Conservation (phyloP, 371 early-diverging fungal genomes). For the Mucor mucedo region DNA sequence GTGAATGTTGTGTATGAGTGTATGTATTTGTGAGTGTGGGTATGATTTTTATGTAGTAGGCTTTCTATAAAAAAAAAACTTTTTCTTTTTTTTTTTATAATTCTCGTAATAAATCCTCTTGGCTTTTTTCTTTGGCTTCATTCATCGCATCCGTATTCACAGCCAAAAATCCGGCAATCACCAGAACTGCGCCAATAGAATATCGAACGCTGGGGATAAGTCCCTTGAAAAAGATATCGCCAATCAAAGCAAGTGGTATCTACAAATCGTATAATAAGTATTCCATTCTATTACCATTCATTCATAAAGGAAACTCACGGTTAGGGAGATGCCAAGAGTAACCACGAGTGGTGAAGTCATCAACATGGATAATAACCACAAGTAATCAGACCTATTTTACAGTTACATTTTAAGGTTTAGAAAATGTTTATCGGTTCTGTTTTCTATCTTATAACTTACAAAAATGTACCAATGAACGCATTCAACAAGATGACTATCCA, state of each 20-base stretch:
- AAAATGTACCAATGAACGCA: constrained; percentile 76
- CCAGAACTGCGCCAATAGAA: constrained; percentile 66
- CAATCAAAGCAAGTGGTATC: constrained; percentile 74
- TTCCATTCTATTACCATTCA: neutral
- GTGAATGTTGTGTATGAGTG: too few relatives aligned
- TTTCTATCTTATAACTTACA: constrained; percentile 37
- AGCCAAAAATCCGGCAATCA: constrained; percentile 67
- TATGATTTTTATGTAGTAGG: too few relatives aligned
- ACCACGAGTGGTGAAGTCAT: constrained; percentile 81
- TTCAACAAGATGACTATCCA: constrained; percentile 69
- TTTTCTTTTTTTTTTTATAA: too few relatives aligned
- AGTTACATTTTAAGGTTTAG: neutral
- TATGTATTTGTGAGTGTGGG: too few relatives aligned
- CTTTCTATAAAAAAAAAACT: too few relatives aligned
- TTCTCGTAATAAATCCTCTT: constrained; percentile 6
- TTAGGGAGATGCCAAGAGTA: constrained; percentile 76
- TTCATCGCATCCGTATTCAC: constrained; percentile 52
- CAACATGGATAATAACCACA: constrained; percentile 78
- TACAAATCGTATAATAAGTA: constrained; percentile 1
- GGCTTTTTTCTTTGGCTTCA: constrained; percentile 16
- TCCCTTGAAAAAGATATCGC: constrained; percentile 69
- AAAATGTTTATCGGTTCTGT: neutral
- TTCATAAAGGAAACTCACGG: constrained; percentile 33
- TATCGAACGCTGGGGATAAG: constrained; percentile 57
- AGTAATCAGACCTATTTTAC: constrained; percentile 63